phyloP scores from a whole-genome alignment of 1,284 basidiomycete species.

The Paramarasmius palmivorus region DNA sequence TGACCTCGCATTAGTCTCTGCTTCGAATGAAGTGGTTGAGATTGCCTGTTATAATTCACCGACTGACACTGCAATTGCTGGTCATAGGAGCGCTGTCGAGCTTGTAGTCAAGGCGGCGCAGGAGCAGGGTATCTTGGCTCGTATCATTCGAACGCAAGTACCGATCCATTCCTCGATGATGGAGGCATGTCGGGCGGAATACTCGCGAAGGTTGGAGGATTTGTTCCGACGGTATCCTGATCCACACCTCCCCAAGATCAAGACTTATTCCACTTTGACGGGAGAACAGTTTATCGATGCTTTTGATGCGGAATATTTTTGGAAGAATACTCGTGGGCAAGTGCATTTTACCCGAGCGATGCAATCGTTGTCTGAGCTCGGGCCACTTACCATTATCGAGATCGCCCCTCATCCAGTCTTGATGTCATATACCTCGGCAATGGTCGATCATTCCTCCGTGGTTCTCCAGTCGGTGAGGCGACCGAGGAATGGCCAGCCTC shows the following conservation, averaged over 20 bases:
- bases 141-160: conserved; percentile 28
- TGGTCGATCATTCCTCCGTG: conserved; percentile 10
- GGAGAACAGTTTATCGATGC: conserved; percentile 1
- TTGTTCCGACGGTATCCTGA: conserved; percentile 21
- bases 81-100: conserved; percentile 25
- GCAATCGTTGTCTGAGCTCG: not conserved
- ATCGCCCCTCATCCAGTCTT: conserved; percentile 35
- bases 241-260: conserved; percentile 4
- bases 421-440: conserved; percentile 24
- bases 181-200: conserved; percentile 29
- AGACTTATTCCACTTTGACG: conserved; percentile 13
- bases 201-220: conserved; percentile 19
- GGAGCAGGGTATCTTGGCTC: conserved; percentile 26
- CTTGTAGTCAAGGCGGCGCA: conserved; percentile 14
- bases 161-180: conserved; percentile 36
- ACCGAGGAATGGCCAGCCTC: conserved; percentile 12
- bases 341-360: conserved; percentile 23
- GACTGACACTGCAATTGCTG: conserved; percentile 33
- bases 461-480: conserved; percentile 27
- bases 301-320: conserved; percentile 19
- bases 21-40: too few relatives aligned
- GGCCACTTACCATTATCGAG: conserved; percentile 24
- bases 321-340: conserved; percentile 24
- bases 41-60: conserved; percentile 35
- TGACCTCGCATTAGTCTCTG: not conserved